Conservation (phyloP, 148 eudicot species). For the Diospyros lotus region DNA sequence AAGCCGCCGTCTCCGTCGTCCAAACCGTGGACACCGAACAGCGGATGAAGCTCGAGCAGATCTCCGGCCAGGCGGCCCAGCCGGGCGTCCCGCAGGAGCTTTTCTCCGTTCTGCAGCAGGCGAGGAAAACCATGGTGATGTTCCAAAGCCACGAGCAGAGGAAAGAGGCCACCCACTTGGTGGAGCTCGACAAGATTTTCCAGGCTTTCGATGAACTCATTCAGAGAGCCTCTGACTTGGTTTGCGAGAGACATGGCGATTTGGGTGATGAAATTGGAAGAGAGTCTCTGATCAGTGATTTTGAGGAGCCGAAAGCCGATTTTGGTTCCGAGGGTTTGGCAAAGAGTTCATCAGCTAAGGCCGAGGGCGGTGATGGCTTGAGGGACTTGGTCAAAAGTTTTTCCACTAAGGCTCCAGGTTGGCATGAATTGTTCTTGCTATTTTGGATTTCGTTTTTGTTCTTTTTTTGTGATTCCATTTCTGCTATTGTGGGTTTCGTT, state of each 20-base stretch:
- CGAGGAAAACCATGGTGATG: slow-evolving; percentile 24
- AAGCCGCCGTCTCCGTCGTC: slow-evolving; percentile 41
- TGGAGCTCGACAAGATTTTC: slow-evolving; percentile 29
- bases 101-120: slow-evolving; percentile 36
- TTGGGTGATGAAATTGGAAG: slow-evolving; percentile 24
- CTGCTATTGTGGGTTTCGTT: too few species aligned
- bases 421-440: background rate
- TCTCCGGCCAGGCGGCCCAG: slow-evolving; percentile 23
- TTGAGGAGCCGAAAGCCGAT: slow-evolving; percentile 15
- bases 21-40: slow-evolving; percentile 29
- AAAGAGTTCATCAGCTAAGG: slow-evolving; percentile 20
- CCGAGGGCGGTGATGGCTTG: slow-evolving; percentile 11
- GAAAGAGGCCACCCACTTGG: slow-evolving; percentile 35
- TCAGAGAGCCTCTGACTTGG: slow-evolving; percentile 35
- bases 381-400: slow-evolving; percentile 23
- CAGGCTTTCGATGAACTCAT: slow-evolving; percentile 39
- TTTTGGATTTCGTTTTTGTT: background rate
- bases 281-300: slow-evolving; percentile 19
- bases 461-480: background rate
- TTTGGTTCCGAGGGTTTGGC: slow-evolving; percentile 21
- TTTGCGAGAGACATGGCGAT: slow-evolving; percentile 22
- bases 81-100: slow-evolving; percentile 35
- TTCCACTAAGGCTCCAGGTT: slow-evolving; percentile 25
- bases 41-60: slow-evolving; percentile 21
- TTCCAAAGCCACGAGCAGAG: slow-evolving; percentile 33